Evolutionary conservation across 257 asterid species (phyloP).

Genomic region (Plantago major): DNA sequence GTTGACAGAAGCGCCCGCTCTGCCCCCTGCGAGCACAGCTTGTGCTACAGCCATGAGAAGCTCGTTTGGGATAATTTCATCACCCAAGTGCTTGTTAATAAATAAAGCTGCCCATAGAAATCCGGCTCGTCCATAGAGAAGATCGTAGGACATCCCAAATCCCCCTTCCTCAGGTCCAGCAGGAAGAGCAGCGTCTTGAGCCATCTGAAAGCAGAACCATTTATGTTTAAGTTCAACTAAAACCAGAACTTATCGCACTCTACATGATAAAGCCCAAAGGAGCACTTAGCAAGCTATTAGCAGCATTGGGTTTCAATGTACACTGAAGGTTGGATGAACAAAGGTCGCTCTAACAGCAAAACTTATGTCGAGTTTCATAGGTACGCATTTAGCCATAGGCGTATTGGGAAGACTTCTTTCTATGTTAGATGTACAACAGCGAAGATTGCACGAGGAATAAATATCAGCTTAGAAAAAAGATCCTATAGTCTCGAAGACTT

Average conservation of each 20-base stretch:
- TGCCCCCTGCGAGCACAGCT: conserved; percentile 73
- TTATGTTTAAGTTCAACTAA: not conserved
- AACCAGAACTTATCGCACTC: too few species aligned
- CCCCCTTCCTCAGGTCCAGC: conserved; percentile 84
- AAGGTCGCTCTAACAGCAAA: too few species aligned
- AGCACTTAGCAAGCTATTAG: not conserved
- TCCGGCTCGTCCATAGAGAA: conserved; percentile 70
- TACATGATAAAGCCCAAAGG: not conserved
- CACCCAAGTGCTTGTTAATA: conserved; percentile 52
- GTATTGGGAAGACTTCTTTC: too few species aligned
- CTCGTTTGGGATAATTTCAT: conserved; percentile 33
- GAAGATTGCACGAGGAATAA: too few species aligned
- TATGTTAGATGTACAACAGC: too few species aligned
- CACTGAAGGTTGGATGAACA: not conserved
- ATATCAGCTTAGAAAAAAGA: too few species aligned
- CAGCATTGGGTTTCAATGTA: not conserved
- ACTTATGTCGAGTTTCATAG: too few species aligned
- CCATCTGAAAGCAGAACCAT: conserved; percentile 33
- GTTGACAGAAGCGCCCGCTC: conserved; percentile 58
- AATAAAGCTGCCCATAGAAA: conserved; percentile 75
- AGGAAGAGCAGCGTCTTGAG: conserved; percentile 68
- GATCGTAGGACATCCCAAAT: conserved; percentile 74
- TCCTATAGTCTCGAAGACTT: not conserved
- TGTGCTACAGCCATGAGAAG: conserved; percentile 60
- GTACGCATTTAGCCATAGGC: too few species aligned